Evolutionary conservation across 441 rosid genomes (phyloP).

Genomic region (Corymbia calophylla): DNA sequence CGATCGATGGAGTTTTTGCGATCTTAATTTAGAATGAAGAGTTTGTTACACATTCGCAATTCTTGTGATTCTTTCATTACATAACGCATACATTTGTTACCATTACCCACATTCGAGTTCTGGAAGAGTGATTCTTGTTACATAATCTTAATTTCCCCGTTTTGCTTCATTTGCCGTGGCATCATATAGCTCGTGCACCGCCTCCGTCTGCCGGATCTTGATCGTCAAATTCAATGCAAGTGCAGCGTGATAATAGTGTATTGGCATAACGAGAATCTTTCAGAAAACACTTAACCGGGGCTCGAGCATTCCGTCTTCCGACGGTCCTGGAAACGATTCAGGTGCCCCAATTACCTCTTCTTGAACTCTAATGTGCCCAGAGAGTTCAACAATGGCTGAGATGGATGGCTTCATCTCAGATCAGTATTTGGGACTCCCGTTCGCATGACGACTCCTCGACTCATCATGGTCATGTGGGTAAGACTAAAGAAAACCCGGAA

Average conservation of each 20-base stretch:
- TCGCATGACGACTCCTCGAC: not conserved
- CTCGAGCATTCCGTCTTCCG: not conserved
- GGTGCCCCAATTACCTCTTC: not conserved
- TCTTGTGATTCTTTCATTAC: not conserved
- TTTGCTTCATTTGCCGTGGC: not conserved
- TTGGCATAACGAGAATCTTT: not conserved
- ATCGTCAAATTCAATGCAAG: not conserved
- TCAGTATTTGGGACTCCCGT: not conserved
- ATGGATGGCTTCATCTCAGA: not conserved
- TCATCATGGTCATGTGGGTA: not conserved
- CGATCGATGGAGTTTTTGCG: not conserved
- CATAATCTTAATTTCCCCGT: not conserved
- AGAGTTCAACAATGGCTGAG: not conserved
- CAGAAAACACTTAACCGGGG: not conserved
- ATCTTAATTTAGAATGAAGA: not conserved
- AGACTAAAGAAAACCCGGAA: not conserved
- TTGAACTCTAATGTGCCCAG: not conserved
- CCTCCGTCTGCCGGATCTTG: not conserved
- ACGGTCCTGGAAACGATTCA: not conserved
- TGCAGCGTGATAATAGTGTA: not conserved
- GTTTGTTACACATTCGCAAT: not conserved
- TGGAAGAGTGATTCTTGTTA: not conserved
- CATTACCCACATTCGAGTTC: not conserved
- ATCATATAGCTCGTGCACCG: not conserved
- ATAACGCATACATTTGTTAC: not conserved